Evolutionary conservation across 1,139 yeast species (phyloP).

Genomic region (Lodderomyces oxycetoniae): DNA sequence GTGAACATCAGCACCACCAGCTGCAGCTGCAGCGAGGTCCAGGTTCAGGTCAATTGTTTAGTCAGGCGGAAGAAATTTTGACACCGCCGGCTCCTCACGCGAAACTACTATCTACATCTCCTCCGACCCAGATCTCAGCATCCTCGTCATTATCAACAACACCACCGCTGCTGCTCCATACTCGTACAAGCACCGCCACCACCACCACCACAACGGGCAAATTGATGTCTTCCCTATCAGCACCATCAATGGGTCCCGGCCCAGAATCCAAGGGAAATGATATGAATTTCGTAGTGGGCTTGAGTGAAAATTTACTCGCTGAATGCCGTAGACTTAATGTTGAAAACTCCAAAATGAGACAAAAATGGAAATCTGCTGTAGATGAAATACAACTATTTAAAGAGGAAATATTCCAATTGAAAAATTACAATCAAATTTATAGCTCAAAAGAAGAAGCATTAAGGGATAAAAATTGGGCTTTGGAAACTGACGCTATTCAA

Average conservation of each 20-base stretch:
- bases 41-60: too few relatives aligned
- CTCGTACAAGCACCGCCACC: slow-evolving; percentile 6
- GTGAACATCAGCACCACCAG: background rate
- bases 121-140: background rate
- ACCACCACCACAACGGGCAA: slow-evolving; percentile 16
- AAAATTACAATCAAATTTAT: slow-evolving; percentile 29
- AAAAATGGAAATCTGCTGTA: slow-evolving; percentile 36
- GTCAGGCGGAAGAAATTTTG: background rate
- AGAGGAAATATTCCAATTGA: slow-evolving; percentile 33
- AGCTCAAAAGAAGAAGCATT: slow-evolving; percentile 38
- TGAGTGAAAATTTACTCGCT: slow-evolving; percentile 70
- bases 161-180: too few relatives aligned
- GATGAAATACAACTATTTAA: slow-evolving; percentile 38
- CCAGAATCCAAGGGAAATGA: slow-evolving; percentile 55
- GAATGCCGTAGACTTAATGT: slow-evolving; percentile 78
- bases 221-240: slow-evolving; percentile 11
- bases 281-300: slow-evolving; percentile 74
- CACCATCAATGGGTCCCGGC: slow-evolving; percentile 23
- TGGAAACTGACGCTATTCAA: slow-evolving; percentile 54
- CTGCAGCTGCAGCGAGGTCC: too few relatives aligned
- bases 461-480: slow-evolving; percentile 76
- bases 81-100: background rate
- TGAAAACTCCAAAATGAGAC: slow-evolving; percentile 54
- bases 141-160: background rate
- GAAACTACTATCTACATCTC: background rate